Base-by-base conservation (phyloP, 2,329 filamentous ascomycete species). In the Aplosporella prunicola region DNA sequence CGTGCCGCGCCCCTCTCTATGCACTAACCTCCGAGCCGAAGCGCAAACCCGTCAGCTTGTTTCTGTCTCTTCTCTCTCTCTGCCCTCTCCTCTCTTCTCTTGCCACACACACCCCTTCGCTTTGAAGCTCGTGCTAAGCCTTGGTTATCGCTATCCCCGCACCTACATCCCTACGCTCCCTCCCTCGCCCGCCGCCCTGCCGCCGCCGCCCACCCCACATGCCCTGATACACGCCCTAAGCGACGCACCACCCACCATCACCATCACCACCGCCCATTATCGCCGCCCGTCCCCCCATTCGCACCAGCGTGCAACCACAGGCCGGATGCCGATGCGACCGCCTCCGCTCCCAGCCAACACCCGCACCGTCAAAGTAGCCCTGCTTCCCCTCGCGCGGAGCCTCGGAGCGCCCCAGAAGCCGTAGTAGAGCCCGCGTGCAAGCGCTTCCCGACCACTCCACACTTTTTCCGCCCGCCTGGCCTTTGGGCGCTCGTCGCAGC, bases 401-500 rank as follows among this genome's bases (percentile, higher is more conserved):
- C 8, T 24, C 22, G 8, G 22, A 8, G 22, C n/a, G 22, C 22
- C 22, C 22, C n/a, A 24, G n/a, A 24, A 24, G 22, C 22, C 22
- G 8, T n/a, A n/a, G n/a, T 14, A 18, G 10, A 25, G 14, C 27
- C 32, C 15, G 15, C 18, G 30, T 30, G 31, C 37, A 30, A 27
- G 18, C 37, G 37, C 37, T 25, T 25, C 22, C 38, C 38, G 31
- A 34, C 32, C 31, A 24, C 32, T 27, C 38, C 26, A 40, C 16
- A 30, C 38, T 24, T 40, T n/a, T 35, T 29, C 38, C 38, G 38
- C 31, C 31, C 31, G 31, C 38, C 38, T 35, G 38, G 38, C 38
- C 32, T 40, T 24, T 32, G 38, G 38, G 38, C 31, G 38, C 31
- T 40, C 31, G 30, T 35, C 38, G 35, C 38, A 40, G 38, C 16